Conservation (phyloP, 2,329 filamentous ascomycete genomes). For the Aspergillus japonicus region DNA sequence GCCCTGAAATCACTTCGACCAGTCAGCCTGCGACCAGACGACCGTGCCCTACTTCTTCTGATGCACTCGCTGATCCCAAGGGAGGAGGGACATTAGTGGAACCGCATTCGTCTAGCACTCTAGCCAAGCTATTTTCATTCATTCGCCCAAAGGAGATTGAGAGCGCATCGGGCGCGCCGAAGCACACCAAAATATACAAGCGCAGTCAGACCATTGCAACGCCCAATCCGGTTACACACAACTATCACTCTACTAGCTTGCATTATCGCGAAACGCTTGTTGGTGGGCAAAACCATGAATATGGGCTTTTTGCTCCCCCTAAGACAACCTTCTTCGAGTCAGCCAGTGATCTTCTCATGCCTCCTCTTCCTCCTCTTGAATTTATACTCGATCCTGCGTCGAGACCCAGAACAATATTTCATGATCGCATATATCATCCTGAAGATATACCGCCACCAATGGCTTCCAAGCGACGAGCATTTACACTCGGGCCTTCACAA, state of each 20-base stretch:
- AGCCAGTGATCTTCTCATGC: constrained; percentile 86
- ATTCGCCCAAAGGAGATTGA: constrained; percentile 61
- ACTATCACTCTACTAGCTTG: constrained; percentile 1
- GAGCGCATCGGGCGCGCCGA: constrained; percentile 49
- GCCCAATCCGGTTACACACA: constrained; percentile 21
- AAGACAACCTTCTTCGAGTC: constrained; percentile 93
- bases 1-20: not conserved
- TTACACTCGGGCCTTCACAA: constrained; percentile 30
- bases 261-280: constrained; percentile 34
- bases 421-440: constrained; percentile 92
- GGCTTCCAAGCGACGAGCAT: constrained; percentile 42
- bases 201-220: constrained; percentile 69
- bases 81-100: constrained; percentile 16
- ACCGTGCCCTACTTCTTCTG: constrained; percentile 11
- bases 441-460: constrained; percentile 86
- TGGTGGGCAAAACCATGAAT: constrained; percentile 53
- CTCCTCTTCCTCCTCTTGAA: constrained; percentile 75
- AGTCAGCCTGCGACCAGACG: constrained; percentile 22
- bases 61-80: not conserved
- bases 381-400: constrained; percentile 81
- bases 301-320: constrained; percentile 67
- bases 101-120: constrained; percentile 48
- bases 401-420: constrained; percentile 87
- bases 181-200: constrained; percentile 64
- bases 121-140: constrained; percentile 68